These are phyloP conservation scores for Trichoderma gracile DNA, from an alignment of 2,329 filamentous ascomycete genomes.

Conservation along the genomic window DNA sequence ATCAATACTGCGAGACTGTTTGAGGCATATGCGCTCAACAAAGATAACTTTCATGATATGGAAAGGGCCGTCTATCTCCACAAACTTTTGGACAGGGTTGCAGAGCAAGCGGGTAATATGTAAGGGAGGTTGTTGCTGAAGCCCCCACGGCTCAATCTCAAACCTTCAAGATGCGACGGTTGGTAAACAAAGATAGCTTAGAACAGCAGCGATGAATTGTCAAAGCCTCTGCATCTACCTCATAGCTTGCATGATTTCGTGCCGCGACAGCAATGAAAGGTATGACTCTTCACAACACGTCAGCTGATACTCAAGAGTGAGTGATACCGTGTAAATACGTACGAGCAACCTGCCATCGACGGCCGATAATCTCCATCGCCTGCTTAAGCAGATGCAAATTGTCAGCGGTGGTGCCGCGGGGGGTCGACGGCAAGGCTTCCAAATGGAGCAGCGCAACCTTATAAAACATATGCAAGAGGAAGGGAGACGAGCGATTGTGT, in stretches of 20 bases:
- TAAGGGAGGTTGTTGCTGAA: background rate
- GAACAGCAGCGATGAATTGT: no score
- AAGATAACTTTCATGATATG: constrained; percentile 7
- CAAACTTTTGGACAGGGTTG: constrained; percentile 23
- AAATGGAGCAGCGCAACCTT: constrained; percentile 8
- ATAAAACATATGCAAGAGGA: constrained; percentile 22
- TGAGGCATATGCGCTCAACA: constrained; percentile 23
- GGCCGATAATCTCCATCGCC: background rate
- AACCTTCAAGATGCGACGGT: no score
- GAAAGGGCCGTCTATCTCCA: constrained; percentile 22
- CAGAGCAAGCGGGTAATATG: constrained; percentile 17
- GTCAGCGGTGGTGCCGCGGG: background rate
- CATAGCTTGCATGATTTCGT: constrained; percentile 22
- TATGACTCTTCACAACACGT: constrained; percentile 2
- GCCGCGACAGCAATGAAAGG: constrained; percentile 13
- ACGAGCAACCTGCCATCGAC: constrained; percentile 18
- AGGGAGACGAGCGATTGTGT: constrained; percentile 2
- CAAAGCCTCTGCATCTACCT: background rate
- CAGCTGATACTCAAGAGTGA: background rate
- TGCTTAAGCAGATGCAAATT: constrained; percentile 11
- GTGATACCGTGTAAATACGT: background rate
- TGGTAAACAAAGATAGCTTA: no score
- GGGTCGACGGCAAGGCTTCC: background rate
- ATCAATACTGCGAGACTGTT: constrained; percentile 21
- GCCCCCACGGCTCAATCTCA: no score